These are phyloP conservation scores for Madurella fahalii DNA, from an alignment of 2,329 filamentous ascomycete genomes.

Conservation along the genomic window DNA sequence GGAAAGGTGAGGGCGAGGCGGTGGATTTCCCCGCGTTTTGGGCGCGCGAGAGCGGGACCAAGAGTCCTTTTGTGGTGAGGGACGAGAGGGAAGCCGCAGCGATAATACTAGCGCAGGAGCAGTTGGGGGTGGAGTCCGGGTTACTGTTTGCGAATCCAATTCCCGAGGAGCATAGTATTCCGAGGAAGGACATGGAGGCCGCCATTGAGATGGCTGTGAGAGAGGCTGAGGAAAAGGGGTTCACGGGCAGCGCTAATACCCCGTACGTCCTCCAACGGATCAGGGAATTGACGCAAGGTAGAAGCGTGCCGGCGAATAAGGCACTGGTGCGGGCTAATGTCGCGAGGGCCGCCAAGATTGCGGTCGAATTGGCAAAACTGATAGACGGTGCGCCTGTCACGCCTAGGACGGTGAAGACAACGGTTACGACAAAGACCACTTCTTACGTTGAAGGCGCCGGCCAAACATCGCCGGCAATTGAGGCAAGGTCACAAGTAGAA, in stretches of 20 bases:
- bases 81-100: slow-evolving; percentile 79
- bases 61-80: slow-evolving; percentile 70
- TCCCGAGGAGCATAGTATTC: slow-evolving; percentile 64
- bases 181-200: slow-evolving; percentile 64
- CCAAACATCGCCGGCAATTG: not conserved
- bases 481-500: slow-evolving; percentile 4
- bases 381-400: slow-evolving; percentile 25
- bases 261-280: slow-evolving; percentile 79
- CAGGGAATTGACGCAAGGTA: slow-evolving; percentile 69
- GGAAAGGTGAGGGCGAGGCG: slow-evolving; percentile 54
- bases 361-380: slow-evolving; percentile 49
- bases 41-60: slow-evolving; percentile 78
- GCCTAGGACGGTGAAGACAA: slow-evolving; percentile 11
- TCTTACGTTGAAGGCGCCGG: not conserved
- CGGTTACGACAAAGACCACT: slow-evolving; percentile 3
- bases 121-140: slow-evolving; percentile 69
- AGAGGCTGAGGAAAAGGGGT: slow-evolving; percentile 61
- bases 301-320: slow-evolving; percentile 70
- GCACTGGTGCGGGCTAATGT: slow-evolving; percentile 55
- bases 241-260: slow-evolving; percentile 72
- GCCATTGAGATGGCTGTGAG: slow-evolving; percentile 65
- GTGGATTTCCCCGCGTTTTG: slow-evolving; percentile 93
- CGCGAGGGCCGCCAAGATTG: slow-evolving; percentile 50
- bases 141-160: slow-evolving; percentile 88
- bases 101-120: slow-evolving; percentile 78